A percentile compares a stretch with the other conserved stretches of the same genome.
phyloP scores from a whole-genome alignment of 306 rosid species.

The Prunus salicina region DNA sequence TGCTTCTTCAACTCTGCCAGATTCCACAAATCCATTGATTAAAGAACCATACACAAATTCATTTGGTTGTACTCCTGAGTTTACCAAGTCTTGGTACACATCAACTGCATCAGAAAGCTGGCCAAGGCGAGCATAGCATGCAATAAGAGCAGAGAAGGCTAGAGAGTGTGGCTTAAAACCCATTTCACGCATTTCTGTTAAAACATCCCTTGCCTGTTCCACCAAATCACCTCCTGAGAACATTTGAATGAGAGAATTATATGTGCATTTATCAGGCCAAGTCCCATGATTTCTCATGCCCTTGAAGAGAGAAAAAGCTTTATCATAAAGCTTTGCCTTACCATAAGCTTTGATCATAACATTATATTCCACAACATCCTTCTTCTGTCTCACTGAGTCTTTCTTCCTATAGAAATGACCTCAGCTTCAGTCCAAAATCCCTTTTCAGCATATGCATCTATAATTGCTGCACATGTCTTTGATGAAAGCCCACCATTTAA shows the following conservation, averaged over 20 bases:
- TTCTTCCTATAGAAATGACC: constrained; percentile 52
- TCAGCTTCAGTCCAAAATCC: constrained; percentile 83
- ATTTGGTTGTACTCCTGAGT: constrained; percentile 59
- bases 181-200: constrained; percentile 66
- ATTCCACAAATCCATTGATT: constrained; percentile 85
- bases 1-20: constrained; percentile 70
- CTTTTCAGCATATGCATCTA: constrained; percentile 80
- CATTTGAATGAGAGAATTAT: constrained; percentile 85
- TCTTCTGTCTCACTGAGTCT: constrained; percentile 38
- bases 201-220: constrained; percentile 62
- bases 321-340: constrained; percentile 61
- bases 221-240: constrained; percentile 68
- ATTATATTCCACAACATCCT: constrained; percentile 68
- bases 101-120: constrained; percentile 64
- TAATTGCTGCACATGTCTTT: constrained; percentile 51
- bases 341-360: constrained; percentile 93
- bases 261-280: constrained; percentile 76
- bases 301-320: constrained; percentile 64
- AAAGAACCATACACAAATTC: constrained; percentile 79
- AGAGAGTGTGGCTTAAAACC: constrained; percentile 59
- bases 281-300: constrained; percentile 75
- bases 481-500: constrained; percentile 42
- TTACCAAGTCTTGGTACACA: constrained; percentile 54
- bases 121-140: constrained; percentile 67
- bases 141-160: constrained; percentile 78